These are phyloP conservation scores for Penicillium sclerotiorum DNA, from an alignment of 2,329 filamentous ascomycete genomes.

Conservation along the genomic window DNA sequence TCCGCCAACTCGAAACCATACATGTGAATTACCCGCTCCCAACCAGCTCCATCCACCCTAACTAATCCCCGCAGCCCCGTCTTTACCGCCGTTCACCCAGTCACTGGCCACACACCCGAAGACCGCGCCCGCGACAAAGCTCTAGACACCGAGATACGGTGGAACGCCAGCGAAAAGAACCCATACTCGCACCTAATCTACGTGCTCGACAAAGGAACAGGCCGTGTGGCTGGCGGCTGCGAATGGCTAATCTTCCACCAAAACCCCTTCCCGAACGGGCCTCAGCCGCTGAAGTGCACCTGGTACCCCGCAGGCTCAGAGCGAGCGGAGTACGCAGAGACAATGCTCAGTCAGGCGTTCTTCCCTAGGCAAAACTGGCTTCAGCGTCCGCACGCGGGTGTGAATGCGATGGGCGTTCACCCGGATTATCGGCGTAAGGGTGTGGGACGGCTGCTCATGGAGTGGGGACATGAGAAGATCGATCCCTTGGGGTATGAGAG, in stretches of 20 bases:
- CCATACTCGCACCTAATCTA: slow-evolving; percentile 17
- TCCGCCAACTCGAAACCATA: slow-evolving; percentile 18
- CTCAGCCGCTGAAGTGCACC: slow-evolving; percentile 18
- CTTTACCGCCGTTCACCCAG: slow-evolving; percentile 19
- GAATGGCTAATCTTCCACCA: slow-evolving; percentile 21
- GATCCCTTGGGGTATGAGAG: slow-evolving; percentile 21
- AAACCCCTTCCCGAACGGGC: slow-evolving; percentile 20
- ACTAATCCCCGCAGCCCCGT: slow-evolving; percentile 10
- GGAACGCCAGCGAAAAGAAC: slow-evolving; percentile 13
- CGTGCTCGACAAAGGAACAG: slow-evolving; percentile 16
- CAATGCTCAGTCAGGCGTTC: slow-evolving; percentile 13
- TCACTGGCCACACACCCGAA: slow-evolving; percentile 16
- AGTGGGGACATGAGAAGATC: slow-evolving; percentile 20
- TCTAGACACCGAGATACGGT: slow-evolving; percentile 18
- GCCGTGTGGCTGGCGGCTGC: slow-evolving; percentile 15
- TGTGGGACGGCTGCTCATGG: slow-evolving; percentile 16
- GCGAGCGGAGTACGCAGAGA: slow-evolving; percentile 17
- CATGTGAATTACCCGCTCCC: slow-evolving; percentile 2
- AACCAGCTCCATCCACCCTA: neutral
- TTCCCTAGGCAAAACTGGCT: slow-evolving; percentile 19
- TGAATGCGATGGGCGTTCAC: slow-evolving; percentile 21
- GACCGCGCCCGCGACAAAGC: slow-evolving; percentile 16
- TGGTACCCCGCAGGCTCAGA: slow-evolving; percentile 22
- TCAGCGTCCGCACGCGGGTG: slow-evolving; percentile 16
- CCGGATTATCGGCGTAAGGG: slow-evolving; percentile 17